Evolutionary conservation across 352 stramenopile species (phyloP).

Genomic region (Globisporangium nagaii): DNA sequence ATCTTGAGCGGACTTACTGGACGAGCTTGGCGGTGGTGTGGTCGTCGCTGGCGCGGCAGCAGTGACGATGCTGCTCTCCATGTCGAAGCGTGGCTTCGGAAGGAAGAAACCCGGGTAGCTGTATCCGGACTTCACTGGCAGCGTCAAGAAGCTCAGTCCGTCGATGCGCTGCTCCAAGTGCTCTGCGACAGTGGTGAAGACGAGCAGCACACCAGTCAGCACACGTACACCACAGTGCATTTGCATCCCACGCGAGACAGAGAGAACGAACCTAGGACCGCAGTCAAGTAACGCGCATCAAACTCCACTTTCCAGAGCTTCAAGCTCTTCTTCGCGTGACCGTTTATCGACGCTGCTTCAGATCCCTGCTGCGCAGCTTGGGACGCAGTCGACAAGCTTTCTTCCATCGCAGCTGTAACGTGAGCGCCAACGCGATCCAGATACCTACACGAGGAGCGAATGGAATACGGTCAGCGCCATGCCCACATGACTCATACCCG

Average conservation of each 20-base stretch:
- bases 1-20: neutral
- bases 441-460: no score
- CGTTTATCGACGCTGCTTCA: neutral
- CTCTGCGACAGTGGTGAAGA: constrained; percentile 14
- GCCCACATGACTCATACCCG: no score
- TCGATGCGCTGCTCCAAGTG: constrained; percentile 41
- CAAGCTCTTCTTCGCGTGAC: constrained; percentile 5
- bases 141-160: constrained; percentile 40
- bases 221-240: neutral
- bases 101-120: constrained; percentile 62
- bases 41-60: neutral
- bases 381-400: neutral
- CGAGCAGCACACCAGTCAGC: neutral
- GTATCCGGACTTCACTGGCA: constrained; percentile 23
- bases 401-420: neutral
- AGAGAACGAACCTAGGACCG: constrained; percentile 39
- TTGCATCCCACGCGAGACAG: no score
- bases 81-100: constrained; percentile 19
- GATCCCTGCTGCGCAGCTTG: neutral
- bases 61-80: neutral
- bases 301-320: constrained; percentile 77
- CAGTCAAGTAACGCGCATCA: constrained; percentile 55
- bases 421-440: constrained; percentile 45
- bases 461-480: neutral
- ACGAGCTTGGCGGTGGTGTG: neutral